Conservation (phyloP, 2,329 filamentous ascomycete genomes). For the Fulvia fulva region DNA sequence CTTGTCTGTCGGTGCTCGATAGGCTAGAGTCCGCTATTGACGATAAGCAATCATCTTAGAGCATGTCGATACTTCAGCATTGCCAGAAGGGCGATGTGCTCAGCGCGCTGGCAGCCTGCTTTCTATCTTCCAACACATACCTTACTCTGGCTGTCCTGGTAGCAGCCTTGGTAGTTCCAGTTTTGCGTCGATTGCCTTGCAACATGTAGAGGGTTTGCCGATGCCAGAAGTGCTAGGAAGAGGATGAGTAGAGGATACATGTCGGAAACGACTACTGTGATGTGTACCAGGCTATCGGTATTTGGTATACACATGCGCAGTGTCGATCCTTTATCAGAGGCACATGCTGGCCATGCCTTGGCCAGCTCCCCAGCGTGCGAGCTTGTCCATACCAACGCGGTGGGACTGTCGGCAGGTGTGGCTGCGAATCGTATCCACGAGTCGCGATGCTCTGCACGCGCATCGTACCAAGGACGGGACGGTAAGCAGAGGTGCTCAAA, state of each 20-base stretch:
- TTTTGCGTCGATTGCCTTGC: background rate
- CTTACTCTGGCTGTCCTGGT: slow-evolving; percentile 5
- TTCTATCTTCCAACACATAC: background rate
- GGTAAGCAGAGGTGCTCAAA: background rate
- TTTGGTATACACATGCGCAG: background rate
- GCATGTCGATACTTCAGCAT: background rate
- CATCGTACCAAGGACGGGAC: background rate
- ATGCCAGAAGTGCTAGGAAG: background rate
- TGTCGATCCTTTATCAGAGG: background rate
- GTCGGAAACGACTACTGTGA: background rate
- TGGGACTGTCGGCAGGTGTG: background rate
- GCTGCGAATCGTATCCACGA: background rate
- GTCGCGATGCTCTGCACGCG: background rate
- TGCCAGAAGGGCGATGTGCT: too few species aligned
- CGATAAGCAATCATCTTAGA: background rate
- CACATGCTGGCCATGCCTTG: background rate
- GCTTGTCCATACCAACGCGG: background rate
- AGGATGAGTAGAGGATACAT: background rate
- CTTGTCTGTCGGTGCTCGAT: background rate
- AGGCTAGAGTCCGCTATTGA: slow-evolving; percentile 3
- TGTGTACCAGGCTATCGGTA: background rate
- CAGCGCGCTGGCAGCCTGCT: background rate
- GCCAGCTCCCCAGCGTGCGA: background rate
- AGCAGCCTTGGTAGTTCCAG: slow-evolving; percentile 13
- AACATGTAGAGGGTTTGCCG: background rate